Evolutionary conservation across 2,329 filamentous ascomycete species (phyloP), one percentile per base, ranked within the genome.

Genomic region (Sporothrix curviconia): DNA sequence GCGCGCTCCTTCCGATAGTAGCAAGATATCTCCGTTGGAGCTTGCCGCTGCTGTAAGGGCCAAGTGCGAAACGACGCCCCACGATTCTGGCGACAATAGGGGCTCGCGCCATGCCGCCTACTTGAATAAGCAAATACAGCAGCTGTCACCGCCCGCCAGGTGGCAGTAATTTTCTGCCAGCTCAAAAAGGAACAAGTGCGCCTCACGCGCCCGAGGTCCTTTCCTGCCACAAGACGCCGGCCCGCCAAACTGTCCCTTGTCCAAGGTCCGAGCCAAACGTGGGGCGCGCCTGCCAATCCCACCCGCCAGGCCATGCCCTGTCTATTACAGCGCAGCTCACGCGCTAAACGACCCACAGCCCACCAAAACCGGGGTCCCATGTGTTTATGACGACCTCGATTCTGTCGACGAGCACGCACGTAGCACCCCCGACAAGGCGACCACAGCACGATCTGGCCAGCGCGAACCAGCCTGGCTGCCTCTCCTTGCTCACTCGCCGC

Each of bases 271-370:
- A 49, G 28, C 28, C 28, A 44, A 42, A 47, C 56, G 56, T 58
- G 56, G 56, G 56, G 56, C 43, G 44, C 55, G n/a, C n/a, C n/a
- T n/a, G n/a, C n/a, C n/a, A n/a, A 50, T 50, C 44, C 46, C 55
- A 56, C 54, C 37, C 46, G 25, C 30, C 24, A 22, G 8, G n/a
- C n/a, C 7, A 53, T 19, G 28, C 11, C 34, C 37, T 42, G 15
- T 40, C 25, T 19, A 24, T 15, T 39, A 46, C 42, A 46, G 42
- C 42, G 30, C 30, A 50, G 30, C 46, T 50, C 39, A 34, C 11
- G 7, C 11, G 11, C 19, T 36, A 49, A n/a, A 49, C 17, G 17
- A 34, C 17, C 28, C 44, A n/a, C n/a, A n/a, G 15, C 42, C 42
- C 22, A 15, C 4, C 36, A 8, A 34, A 17, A 17, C 17, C 6